Evolutionary conservation across 176 grass and related monocot species (phyloP).

Genomic region (Eleusine coracana): DNA sequence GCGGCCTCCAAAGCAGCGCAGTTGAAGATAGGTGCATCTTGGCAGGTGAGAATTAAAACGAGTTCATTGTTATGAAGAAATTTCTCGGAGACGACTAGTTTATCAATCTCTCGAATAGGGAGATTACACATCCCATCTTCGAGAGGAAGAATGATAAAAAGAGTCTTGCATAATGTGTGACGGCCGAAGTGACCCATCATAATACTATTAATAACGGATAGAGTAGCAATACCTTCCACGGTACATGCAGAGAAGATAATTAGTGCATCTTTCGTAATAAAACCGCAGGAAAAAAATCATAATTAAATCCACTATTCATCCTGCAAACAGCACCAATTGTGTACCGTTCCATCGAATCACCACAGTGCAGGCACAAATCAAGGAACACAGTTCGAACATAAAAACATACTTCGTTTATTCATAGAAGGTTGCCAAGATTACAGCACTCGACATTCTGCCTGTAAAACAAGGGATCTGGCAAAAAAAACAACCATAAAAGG

Average conservation of each 20-base stretch:
- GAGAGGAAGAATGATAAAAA: background rate
- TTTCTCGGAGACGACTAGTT: background rate
- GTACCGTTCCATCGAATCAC: background rate
- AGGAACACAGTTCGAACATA: slow-evolving; percentile 7
- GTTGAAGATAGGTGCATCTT: background rate
- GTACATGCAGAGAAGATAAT: background rate
- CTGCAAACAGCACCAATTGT: background rate
- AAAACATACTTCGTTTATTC: slow-evolving; percentile 62
- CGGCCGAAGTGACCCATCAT: background rate
- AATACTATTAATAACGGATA: too few relatives aligned
- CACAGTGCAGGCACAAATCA: background rate
- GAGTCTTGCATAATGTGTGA: background rate
- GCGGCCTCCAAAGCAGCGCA: background rate
- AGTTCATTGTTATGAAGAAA: background rate
- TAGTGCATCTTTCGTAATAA: background rate
- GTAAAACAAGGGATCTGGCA: slow-evolving; percentile 66
- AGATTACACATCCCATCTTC: background rate
- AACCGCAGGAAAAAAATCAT: background rate
- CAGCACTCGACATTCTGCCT: slow-evolving; percentile 70
- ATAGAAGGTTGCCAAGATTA: slow-evolving; percentile 61
- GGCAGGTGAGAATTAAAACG: background rate
- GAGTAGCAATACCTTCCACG: background rate
- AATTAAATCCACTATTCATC: background rate
- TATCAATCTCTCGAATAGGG: background rate
- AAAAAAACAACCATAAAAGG: slow-evolving; percentile 90